These are phyloP conservation scores for Austroboletus novae-zelandiae DNA, from an alignment of 1,284 basidiomycete genomes.

Conservation along the genomic window DNA sequence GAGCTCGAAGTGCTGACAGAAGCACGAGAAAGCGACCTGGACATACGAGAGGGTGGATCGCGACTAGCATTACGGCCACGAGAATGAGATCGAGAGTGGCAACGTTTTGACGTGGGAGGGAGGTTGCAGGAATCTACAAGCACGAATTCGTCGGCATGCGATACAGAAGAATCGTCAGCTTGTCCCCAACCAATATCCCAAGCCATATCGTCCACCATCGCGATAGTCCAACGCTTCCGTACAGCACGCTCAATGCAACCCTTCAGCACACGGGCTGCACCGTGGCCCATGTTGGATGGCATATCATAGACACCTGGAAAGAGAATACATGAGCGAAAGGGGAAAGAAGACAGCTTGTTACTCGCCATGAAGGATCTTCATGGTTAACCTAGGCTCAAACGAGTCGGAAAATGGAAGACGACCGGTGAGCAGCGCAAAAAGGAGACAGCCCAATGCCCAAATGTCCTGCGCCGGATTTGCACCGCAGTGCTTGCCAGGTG, in stretches of 20 bases:
- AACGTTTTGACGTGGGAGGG: conserved; percentile 9
- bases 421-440: conserved; percentile 81
- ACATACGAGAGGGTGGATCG: conserved; percentile 12
- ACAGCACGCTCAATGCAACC: conserved; percentile 73
- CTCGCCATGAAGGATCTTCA: conserved; percentile 86
- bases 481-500: conserved; percentile 21
- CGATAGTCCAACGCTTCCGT: conserved; percentile 68
- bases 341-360: conserved; percentile 18
- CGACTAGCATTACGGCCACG: conserved; percentile 3
- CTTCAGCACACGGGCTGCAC: conserved; percentile 68
- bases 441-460: conserved; percentile 89
- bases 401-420: conserved; percentile 81
- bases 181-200: conserved; percentile 81
- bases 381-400: conserved; percentile 86
- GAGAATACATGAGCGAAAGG: conserved; percentile 5
- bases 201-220: conserved; percentile 70
- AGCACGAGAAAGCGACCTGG: conserved; percentile 44
- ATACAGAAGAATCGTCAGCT: conserved; percentile 28
- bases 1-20: conserved; percentile 37
- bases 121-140: conserved; percentile 20
- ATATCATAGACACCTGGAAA: conserved; percentile 55
- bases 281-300: conserved; percentile 59
- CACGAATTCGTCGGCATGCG: conserved; percentile 30
- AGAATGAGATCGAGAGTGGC: conserved; percentile 19
- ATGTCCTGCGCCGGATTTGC: conserved; percentile 81